These are phyloP conservation scores for Boletales sp. DNA, from an alignment of 768 basidiomycete species.

Conservation along the genomic window DNA sequence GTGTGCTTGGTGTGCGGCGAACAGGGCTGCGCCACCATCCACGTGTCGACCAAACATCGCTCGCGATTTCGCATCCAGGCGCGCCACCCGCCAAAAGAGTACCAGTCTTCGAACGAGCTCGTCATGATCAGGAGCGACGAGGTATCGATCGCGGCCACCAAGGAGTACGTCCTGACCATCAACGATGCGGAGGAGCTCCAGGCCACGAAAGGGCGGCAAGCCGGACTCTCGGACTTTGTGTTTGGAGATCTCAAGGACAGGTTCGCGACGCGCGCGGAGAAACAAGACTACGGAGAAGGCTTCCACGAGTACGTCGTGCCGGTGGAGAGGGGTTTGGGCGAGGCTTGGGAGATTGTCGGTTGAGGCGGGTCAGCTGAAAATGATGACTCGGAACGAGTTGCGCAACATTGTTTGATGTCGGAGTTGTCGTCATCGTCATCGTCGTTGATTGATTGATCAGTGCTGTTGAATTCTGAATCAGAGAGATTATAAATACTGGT, in stretches of 20 bases:
- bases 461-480: no score
- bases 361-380: not conserved
- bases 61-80: not conserved
- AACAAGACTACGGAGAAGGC: not conserved
- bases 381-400: no score
- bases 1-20: conserved; percentile 3
- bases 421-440: no score
- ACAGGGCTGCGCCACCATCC: not conserved
- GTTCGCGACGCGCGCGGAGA: not conserved
- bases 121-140: conserved; percentile 3
- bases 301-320: not conserved
- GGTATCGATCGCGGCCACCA: not conserved
- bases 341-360: conserved; percentile 2
- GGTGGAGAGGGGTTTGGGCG: not conserved
- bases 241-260: conserved; percentile 1
- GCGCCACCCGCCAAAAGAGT: not conserved
- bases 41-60: conserved; percentile 3
- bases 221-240: not conserved
- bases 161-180: not conserved
- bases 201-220: not conserved
- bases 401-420: no score
- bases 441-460: no score
- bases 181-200: not conserved
- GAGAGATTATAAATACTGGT: no score
- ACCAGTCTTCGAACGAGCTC: not conserved